Base-by-base conservation (phyloP, 208 protist species). In the Trypanosoma cruzi region DNA sequence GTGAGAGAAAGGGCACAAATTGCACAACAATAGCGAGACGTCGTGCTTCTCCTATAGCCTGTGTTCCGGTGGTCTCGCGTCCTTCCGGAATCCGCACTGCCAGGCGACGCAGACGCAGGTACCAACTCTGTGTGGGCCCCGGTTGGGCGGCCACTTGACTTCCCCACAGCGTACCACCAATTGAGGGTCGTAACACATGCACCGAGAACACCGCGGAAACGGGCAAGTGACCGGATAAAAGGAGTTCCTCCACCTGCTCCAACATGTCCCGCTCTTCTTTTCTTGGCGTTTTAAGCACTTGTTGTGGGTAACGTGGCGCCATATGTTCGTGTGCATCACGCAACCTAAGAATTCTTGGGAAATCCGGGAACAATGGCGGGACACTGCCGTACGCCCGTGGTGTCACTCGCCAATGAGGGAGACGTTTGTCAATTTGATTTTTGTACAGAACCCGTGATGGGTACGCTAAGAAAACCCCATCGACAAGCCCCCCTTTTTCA, bases 371-470 rank as follows among this genome's bases (percentile, higher is more conserved):
- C 4, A 32, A 13, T 0, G 32, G 57, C 31, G 54, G n/a, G 4
- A 62, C 37, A 50, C 53, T 64, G 24, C 37, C 55, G 26, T 64
- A 62, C 22, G 40, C 66, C 34, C 29, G 18, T 22, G 55, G 54
- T 26, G 40, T 64, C 13, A 50, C 32, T 6, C 26, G 37, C 36
- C 66, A 31, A 32, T 49, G 2, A 36, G 26, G 48, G 4, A 61
- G 46, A 26, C 46, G 46, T n/a, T n/a, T 52, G 14, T 52, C 14
- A n/a, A 13, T 5, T n/a, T n/a, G 14, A 18, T 26, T 5, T 29
- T 36, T 64, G 37, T 63, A 71, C 0, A 71, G 32, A 63, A 71
- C 62, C 31, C 66, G 66, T 24, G 66, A 58, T 22, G 66, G 48
- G 22, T 71, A 71, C 11, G 66, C 36, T 11, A 71, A n/a, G 22